phyloP scores from a whole-genome alignment of 768 basidiomycete species.

The Termitomyces titanicus region DNA sequence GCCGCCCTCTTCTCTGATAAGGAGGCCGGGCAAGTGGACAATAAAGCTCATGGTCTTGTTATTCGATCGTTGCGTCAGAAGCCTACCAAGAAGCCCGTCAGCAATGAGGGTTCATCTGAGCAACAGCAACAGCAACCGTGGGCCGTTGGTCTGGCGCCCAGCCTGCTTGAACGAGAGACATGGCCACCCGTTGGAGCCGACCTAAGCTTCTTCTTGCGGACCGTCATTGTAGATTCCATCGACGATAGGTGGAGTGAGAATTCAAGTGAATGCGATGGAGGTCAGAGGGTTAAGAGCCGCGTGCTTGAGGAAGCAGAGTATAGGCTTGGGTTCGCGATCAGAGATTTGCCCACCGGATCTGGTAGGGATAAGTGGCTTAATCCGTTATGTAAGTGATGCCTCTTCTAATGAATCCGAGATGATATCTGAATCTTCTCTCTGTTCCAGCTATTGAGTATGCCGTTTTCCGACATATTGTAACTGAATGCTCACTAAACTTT shows the following conservation, averaged over 20 bases:
- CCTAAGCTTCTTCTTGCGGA: conserved; percentile 76
- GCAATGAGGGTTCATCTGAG: conserved; percentile 14
- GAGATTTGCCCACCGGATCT: conserved; percentile 61
- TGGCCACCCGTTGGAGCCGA: conserved; percentile 91
- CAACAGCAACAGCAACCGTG: conserved; percentile 47
- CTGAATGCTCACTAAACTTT: conserved; percentile 5
- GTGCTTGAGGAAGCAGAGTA: conserved; percentile 63
- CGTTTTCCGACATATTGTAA: not conserved
- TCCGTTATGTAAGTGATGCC: conserved; percentile 63
- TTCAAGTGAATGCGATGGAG: conserved; percentile 19
- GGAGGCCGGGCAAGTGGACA: conserved; percentile 42
- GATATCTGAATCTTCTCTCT: conserved; percentile 1
- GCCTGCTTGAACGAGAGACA: conserved; percentile 64
- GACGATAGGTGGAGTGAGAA: conserved; percentile 25
- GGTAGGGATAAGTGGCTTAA: conserved; percentile 77
- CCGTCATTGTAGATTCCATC: conserved; percentile 82
- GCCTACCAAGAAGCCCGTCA: conserved; percentile 18
- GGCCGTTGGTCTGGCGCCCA: conserved; percentile 72
- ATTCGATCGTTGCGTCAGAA: conserved; percentile 31
- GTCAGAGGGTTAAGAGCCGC: conserved; percentile 14
- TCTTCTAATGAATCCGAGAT: not conserved
- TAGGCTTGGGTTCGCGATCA: conserved; percentile 81
- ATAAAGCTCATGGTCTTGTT: conserved; percentile 29
- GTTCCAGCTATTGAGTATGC: conserved; percentile 47
- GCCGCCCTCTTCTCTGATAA: conserved; percentile 77